These are phyloP conservation scores for Amanita jacksonii DNA, from an alignment of 768 basidiomycete genomes.

Conservation along the genomic window DNA sequence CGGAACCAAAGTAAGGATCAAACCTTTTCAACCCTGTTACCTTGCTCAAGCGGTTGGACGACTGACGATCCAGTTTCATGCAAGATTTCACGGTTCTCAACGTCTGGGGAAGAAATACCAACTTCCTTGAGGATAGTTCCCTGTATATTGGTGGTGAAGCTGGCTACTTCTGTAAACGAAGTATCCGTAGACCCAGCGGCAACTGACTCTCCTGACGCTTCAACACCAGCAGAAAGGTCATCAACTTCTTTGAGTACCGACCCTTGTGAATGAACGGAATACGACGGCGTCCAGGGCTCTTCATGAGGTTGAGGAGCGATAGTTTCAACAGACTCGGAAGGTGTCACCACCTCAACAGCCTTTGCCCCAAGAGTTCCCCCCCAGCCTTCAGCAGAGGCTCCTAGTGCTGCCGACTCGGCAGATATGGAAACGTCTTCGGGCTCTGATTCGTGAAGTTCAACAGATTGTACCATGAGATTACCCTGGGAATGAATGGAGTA, in stretches of 20 bases:
- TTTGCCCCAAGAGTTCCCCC: background rate
- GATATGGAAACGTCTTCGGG: background rate
- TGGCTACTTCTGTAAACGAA: too few relatives aligned
- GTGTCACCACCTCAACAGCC: constrained; percentile 13
- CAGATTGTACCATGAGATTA: constrained; percentile 11
- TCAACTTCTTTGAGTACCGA: constrained; percentile 3
- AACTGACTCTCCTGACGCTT: background rate
- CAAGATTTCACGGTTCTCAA: too few relatives aligned
- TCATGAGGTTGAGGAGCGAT: too few relatives aligned
- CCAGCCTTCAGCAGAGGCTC: background rate
- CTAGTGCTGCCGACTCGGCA: background rate
- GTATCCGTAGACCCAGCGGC: background rate
- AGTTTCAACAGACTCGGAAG: constrained; percentile 18
- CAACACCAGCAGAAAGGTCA: background rate
- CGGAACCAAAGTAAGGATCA: too few relatives aligned
- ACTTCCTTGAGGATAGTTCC: too few relatives aligned
- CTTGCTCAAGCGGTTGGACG: too few relatives aligned
- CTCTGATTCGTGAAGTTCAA: background rate
- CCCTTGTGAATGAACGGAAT: constrained; percentile 17
- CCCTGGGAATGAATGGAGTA: constrained; percentile 34
- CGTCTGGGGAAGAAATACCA: too few relatives aligned
- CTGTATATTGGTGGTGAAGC: too few relatives aligned
- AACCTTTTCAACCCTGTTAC: too few relatives aligned
- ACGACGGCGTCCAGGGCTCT: constrained; percentile 19
- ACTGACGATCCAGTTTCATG: too few relatives aligned